A percentile compares a stretch with the other conserved stretches of the same genome.
Conservation (phyloP, 805 yeast genomes). For the Lachancea sp. region DNA sequence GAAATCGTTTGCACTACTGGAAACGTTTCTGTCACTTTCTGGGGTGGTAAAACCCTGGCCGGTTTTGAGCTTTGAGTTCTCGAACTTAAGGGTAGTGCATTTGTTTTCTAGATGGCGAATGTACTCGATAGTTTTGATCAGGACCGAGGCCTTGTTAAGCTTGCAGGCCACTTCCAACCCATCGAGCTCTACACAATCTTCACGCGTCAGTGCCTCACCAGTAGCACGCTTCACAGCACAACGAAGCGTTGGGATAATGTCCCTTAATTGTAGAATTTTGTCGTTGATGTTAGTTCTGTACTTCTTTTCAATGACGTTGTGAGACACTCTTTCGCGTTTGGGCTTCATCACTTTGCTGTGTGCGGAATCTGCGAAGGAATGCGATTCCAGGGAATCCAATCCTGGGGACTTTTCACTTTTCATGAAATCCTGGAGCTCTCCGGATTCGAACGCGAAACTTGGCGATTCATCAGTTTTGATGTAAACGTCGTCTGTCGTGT, state of each 20-base stretch:
- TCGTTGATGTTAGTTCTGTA: constrained; percentile 67
- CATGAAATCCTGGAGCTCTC: constrained; percentile 3
- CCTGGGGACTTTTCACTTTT: neutral
- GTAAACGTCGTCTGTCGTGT: neutral
- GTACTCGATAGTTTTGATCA: constrained; percentile 72
- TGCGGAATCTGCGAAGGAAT: neutral
- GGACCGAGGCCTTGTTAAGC: constrained; percentile 68
- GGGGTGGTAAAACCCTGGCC: constrained; percentile 17
- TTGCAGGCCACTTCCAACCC: constrained; percentile 73
- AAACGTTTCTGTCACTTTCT: constrained; percentile 13
- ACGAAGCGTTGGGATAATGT: constrained; percentile 60
- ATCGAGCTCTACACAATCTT: constrained; percentile 56
- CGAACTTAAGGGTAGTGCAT: constrained; percentile 43
- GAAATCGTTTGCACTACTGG: constrained; percentile 17
- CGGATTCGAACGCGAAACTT: neutral
- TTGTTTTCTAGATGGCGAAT: constrained; percentile 65
- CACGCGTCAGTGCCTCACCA: constrained; percentile 46
- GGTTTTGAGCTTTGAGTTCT: constrained; percentile 39
- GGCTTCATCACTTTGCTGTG: constrained; percentile 13
- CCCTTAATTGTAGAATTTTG: constrained; percentile 56
- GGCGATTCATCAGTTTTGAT: constrained; percentile 4
- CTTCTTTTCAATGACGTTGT: constrained; percentile 66
- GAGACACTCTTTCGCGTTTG: constrained; percentile 53
- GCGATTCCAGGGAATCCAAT: neutral
- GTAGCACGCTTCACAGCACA: constrained; percentile 39